Evolutionary conservation across 2,329 filamentous ascomycete genomes (phyloP), one percentile per base, ranked within the genome.

Genomic region (Tolypocladium ophioglossoides): DNA sequence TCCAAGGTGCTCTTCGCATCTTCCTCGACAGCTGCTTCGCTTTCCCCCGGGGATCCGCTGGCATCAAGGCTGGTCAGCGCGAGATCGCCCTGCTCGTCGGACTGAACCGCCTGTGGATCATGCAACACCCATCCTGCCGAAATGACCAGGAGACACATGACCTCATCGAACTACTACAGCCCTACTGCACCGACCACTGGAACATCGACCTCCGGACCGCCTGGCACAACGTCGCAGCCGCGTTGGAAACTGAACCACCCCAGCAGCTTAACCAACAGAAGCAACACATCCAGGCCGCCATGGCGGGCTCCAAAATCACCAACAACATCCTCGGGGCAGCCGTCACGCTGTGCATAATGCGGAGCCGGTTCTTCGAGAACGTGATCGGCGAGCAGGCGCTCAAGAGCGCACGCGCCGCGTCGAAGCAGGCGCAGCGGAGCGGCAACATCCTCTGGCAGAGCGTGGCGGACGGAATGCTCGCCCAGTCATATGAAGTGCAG

Each of bases 331-430:
- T 95, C 59, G 86, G 91, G 53, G 79, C 91, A n/a, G 85, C 85
- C 50, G 87, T 96, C 59, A 85, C 87, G 7, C 80, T 96, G 56
- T 91, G 85, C 61, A 85, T 94, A 59, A 95, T 96, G 87, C 86
- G 87, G 52, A 84, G 80, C 64, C 82, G 84, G 52, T 87, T 96
- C 63, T 96, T 91, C 68, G 85, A 86, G 48, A 86, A 87, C 56
- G 86, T 91, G 16, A 83, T 95, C 4, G 90, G 90, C 51, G 86
- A 87, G 55, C 87, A 91, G 67, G 86, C 87, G 0, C 77, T 89
- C 56, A 91, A 91, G 71, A 88, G 86, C 64, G 85, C 86, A 5
- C 78, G 80, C 58, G 87, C 87, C 0, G 86, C 84, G 27, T 78
- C 79, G 27, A 79, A 78, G 44, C 85, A 88, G 72, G 85, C 86